These are phyloP conservation scores for Leishmania martiniquensis DNA, from an alignment of 208 protist species.

Conservation along the genomic window DNA sequence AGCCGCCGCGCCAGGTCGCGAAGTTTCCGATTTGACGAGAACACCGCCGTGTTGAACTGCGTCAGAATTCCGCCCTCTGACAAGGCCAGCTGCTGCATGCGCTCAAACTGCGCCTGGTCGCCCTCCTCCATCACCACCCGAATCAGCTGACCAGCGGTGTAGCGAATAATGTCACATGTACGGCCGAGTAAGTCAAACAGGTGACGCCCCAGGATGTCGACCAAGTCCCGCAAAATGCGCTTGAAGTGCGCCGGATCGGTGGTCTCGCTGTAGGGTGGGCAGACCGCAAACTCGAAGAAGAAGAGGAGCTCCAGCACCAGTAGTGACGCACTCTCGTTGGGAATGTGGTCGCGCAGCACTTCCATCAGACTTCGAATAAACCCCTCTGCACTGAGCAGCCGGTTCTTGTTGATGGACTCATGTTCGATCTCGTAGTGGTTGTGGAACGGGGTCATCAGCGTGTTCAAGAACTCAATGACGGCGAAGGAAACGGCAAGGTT, in stretches of 20 bases:
- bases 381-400: slow-evolving; percentile 66
- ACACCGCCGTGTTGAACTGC: slow-evolving; percentile 87
- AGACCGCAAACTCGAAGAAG: slow-evolving; percentile 92
- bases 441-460: slow-evolving; percentile 94
- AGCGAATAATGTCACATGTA: slow-evolving; percentile 81
- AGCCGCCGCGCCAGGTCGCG: slow-evolving; percentile 87
- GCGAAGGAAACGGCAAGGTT: slow-evolving; percentile 72
- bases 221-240: slow-evolving; percentile 64
- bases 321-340: slow-evolving; percentile 75
- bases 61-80: slow-evolving; percentile 87
- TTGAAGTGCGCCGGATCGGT: slow-evolving; percentile 80
- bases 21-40: slow-evolving; percentile 56
- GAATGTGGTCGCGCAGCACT: slow-evolving; percentile 72
- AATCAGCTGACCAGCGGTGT: slow-evolving; percentile 89
- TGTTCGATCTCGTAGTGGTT: slow-evolving; percentile 91
- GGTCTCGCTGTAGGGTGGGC: slow-evolving; percentile 89
- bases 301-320: slow-evolving; percentile 83
- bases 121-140: slow-evolving; percentile 93
- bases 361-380: slow-evolving; percentile 78
- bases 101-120: slow-evolving; percentile 70
- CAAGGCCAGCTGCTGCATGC: slow-evolving; percentile 86
- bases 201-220: slow-evolving; percentile 64
- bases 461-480: slow-evolving; percentile 89
- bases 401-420: slow-evolving; percentile 90
- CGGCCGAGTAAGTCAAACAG: slow-evolving; percentile 83